Evolutionary conservation across 2,329 filamentous ascomycete genomes (phyloP).

Genomic region (Calonectria ilicicola): DNA sequence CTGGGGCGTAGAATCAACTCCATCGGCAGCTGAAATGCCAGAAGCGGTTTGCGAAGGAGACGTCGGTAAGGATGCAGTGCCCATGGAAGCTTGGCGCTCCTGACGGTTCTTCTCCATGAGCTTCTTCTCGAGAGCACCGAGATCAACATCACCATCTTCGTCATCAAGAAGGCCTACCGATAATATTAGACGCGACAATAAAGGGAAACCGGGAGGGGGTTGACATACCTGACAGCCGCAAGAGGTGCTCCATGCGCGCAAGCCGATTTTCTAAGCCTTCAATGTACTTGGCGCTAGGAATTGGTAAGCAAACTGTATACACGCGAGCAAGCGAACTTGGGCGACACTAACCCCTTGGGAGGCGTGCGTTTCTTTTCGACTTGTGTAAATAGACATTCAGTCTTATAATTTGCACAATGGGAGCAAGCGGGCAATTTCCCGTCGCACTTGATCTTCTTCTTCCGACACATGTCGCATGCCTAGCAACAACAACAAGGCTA

Average conservation of each 20-base stretch:
- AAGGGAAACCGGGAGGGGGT: neutral
- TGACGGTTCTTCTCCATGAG: slow-evolving; percentile 68
- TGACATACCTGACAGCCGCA: slow-evolving; percentile 79
- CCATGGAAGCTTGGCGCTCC: slow-evolving; percentile 62
- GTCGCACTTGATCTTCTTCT: slow-evolving; percentile 98
- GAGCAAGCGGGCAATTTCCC: slow-evolving; percentile 95
- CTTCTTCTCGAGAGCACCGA: slow-evolving; percentile 88
- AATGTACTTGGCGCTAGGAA: slow-evolving; percentile 89
- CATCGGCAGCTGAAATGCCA: slow-evolving; percentile 51
- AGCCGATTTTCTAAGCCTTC: slow-evolving; percentile 95
- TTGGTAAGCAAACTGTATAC: slow-evolving; percentile 32
- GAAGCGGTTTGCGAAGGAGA: slow-evolving; percentile 63
- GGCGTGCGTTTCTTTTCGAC: slow-evolving; percentile 99
- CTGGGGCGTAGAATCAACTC: slow-evolving; percentile 59
- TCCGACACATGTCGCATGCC: slow-evolving; percentile 97
- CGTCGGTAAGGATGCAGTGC: slow-evolving; percentile 60
- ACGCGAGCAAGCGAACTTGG: neutral
- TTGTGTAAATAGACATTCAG: slow-evolving; percentile 95
- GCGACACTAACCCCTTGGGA: slow-evolving; percentile 83
- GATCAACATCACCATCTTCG: slow-evolving; percentile 88
- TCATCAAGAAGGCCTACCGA: slow-evolving; percentile 80
- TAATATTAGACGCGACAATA: slow-evolving; percentile 22
- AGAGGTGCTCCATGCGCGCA: slow-evolving; percentile 93
- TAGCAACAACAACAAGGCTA: slow-evolving; percentile 48
- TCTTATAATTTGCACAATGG: slow-evolving; percentile 98